A percentile compares a stretch with the other conserved stretches of the same genome.
phyloP scores from a whole-genome alignment of 352 stramenopile genomes.

The Globisporangium mamillatum region DNA sequence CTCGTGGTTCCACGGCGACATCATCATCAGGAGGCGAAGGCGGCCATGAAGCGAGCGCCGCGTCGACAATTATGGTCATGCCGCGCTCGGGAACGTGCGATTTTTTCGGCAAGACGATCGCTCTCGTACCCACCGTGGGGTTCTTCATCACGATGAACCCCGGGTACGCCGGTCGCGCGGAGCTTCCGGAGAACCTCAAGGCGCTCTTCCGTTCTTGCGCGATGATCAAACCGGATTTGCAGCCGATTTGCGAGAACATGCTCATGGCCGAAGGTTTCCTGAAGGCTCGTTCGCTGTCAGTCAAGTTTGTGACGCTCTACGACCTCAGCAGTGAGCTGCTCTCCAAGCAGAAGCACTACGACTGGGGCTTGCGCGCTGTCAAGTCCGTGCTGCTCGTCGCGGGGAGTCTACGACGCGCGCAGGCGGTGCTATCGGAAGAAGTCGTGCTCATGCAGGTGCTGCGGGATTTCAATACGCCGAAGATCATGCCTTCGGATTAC shows the following conservation, averaged over 20 bases:
- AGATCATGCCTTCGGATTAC: conserved; percentile 90
- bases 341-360: conserved; percentile 90
- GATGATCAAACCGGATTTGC: conserved; percentile 91
- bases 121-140: conserved; percentile 77
- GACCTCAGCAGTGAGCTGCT: conserved; percentile 84
- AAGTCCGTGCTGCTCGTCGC: conserved; percentile 96
- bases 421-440: conserved; percentile 81
- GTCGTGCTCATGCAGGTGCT: conserved; percentile 95
- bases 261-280: conserved; percentile 93
- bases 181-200: conserved; percentile 93
- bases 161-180: conserved; percentile 86
- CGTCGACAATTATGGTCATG: conserved; percentile 31
- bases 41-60: conserved; percentile 10
- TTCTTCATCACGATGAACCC: conserved; percentile 96
- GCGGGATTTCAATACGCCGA: conserved; percentile 95
- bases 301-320: conserved; percentile 92
- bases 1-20: conserved; percentile 14
- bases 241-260: conserved; percentile 95
- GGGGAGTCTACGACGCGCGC: conserved; percentile 89
- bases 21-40: conserved; percentile 21
- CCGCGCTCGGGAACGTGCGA: conserved; percentile 67
- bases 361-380: conserved; percentile 94
- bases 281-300: conserved; percentile 70
- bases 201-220: conserved; percentile 90
- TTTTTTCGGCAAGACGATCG: conserved; percentile 89